Percentiles rank a stretch among this genome's conserved stretches.
phyloP scores from a whole-genome alignment of 2,329 filamentous ascomycete species.

The Sporothrix phasma region DNA sequence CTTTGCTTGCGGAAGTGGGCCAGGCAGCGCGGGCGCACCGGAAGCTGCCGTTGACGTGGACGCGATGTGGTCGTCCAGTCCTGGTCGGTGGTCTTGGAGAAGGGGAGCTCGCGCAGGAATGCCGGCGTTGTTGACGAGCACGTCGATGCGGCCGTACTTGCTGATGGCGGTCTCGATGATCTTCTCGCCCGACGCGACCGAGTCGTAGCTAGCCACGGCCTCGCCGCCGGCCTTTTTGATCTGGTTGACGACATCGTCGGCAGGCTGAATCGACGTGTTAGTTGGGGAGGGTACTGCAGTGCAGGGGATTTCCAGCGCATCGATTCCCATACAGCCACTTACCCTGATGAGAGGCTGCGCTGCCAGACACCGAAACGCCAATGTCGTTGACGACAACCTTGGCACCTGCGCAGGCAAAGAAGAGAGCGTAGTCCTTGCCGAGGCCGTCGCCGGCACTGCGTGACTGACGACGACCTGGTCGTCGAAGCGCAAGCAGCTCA shows the following conservation, averaged over 20 bases:
- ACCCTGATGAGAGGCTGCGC: conserved; percentile 9
- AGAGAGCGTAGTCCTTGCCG: conserved; percentile 73
- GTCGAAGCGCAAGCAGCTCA: conserved; percentile 66
- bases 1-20: conserved; percentile 98
- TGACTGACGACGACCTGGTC: conserved; percentile 83
- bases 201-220: conserved; percentile 95
- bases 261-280: conserved; percentile 46
- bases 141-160: conserved; percentile 75
- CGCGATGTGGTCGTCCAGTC: conserved; percentile 94
- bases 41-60: conserved; percentile 89
- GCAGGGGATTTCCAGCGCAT: no score
- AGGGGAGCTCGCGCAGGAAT: conserved; percentile 91
- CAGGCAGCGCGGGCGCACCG: conserved; percentile 92
- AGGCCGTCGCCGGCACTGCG: conserved; percentile 75
- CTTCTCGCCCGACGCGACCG: conserved; percentile 82
- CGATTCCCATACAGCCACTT: neutral
- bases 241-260: conserved; percentile 72
- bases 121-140: conserved; percentile 96
- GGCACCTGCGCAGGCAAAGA: conserved; percentile 80
- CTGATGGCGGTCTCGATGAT: conserved; percentile 87
- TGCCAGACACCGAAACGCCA: conserved; percentile 52
- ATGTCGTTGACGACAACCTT: conserved; percentile 82
- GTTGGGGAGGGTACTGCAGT: neutral
- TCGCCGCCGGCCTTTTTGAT: conserved; percentile 85
- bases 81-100: conserved; percentile 96